phyloP scores from a whole-genome alignment of 371 early-diverging fungal species.

The Syncephalastrum monosporum region DNA sequence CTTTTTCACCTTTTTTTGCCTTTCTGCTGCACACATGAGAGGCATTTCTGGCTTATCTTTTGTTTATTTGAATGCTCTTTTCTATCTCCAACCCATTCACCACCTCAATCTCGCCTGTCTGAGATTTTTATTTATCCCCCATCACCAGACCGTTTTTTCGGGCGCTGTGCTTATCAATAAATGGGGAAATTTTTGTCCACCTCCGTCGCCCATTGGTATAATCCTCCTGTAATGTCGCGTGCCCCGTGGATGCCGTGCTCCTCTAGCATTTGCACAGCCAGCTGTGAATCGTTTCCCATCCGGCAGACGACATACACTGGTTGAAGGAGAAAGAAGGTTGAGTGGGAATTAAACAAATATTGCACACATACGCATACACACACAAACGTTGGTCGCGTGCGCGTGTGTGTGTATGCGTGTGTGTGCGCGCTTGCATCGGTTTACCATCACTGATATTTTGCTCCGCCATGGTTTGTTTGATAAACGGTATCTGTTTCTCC shows the following conservation, averaged over 20 bases:
- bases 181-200: constrained; percentile 84
- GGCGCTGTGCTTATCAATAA: constrained; percentile 54
- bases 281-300: constrained; percentile 88
- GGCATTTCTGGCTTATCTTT: too few relatives aligned
- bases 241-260: constrained; percentile 50
- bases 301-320: constrained; percentile 88
- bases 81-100: too few relatives aligned
- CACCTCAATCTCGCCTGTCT: too few relatives aligned
- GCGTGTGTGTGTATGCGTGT: neutral
- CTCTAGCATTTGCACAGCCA: constrained; percentile 72
- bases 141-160: too few relatives aligned
- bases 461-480: constrained; percentile 28
- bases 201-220: constrained; percentile 71
- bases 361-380: neutral
- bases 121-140: too few relatives aligned
- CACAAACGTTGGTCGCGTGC: neutral
- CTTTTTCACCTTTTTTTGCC: too few relatives aligned
- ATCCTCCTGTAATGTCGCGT: constrained; percentile 83
- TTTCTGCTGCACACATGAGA: too few relatives aligned
- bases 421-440: too few relatives aligned
- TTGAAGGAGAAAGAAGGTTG: constrained; percentile 8
- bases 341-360: neutral
- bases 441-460: constrained; percentile 33
- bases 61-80: too few relatives aligned
- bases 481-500: constrained; percentile 37